Base-by-base conservation (phyloP, 352 stramenopile species). In the Hyphochytrium catenoides region DNA sequence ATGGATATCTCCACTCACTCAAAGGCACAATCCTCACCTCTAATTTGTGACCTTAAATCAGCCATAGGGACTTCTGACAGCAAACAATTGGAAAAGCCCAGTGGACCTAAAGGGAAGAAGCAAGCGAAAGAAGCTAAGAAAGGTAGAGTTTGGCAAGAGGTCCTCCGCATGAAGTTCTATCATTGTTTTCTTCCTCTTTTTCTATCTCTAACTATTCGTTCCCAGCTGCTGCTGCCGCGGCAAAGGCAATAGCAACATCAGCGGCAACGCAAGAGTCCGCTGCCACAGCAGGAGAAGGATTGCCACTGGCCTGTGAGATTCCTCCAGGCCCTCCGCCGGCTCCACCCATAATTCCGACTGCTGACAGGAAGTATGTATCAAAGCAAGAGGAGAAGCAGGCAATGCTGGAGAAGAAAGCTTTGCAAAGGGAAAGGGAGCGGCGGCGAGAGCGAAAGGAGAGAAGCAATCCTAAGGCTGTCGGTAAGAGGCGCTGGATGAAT, bases 21-120 rank as follows among this genome's bases (percentile, higher is more conserved):
- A n/a, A n/a, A n/a, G n/a, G n/a, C n/a, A n/a, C n/a, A n/a, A n/a
- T n/a, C n/a, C n/a, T n/a, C n/a, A n/a, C n/a, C n/a, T n/a, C n/a
- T n/a, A n/a, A n/a, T n/a, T n/a, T n/a, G n/a, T n/a, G n/a, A n/a
- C n/a, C n/a, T n/a, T n/a, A n/a, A n/a, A n/a, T n/a, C n/a, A n/a
- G n/a, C n/a, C n/a, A n/a, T n/a, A n/a, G n/a, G n/a, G n/a, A n/a
- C n/a, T n/a, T n/a, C n/a, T n/a, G n/a, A n/a, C n/a, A n/a, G n/a
- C n/a, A n/a, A n/a, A n/a, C n/a, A n/a, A n/a, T n/a, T n/a, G n/a
- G n/a, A 36, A 61, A 27, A 34, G 46, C 34, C 44, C 48, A 6
- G 28, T 63, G 24, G 34, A 53, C 53, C 37, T 27, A 39, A 14
- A 60, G 59, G 30, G 47, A 51, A 30, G 18, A 31, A 26, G 46